Base-by-base conservation (phyloP, 306 rosid species). In the Alnus rubra region DNA sequence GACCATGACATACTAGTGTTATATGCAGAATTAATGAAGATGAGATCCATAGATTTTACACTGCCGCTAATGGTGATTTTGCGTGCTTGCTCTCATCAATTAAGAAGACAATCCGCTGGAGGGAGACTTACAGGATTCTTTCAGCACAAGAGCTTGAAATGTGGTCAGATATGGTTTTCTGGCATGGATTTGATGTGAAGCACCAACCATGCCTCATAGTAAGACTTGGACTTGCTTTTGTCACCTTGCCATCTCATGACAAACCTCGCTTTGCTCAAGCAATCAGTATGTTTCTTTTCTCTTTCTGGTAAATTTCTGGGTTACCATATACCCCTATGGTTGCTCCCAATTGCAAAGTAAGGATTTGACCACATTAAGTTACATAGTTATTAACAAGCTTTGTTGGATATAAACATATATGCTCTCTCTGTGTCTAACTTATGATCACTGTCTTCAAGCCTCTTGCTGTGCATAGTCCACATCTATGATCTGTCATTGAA, bases 241-340 rank as follows among this genome's bases (percentile, higher is more conserved):
- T 69, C 77, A 82, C 80, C 59, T 80, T 94, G 89, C 87, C 87
- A 39, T 81, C 89, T 76, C 77, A 83, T 71, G 94, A 94, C 58
- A 94, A 81, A 82, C 92, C 89, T 83, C 90, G 82, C 58, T 90
- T 94, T 80, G 88, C 92, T 79, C 98, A 87, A 87, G 98, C 98
- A 73, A 23, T 94, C 69, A 77, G 97, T 93, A 91, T 51, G 95
- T 86, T 76, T 79, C 74, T 58, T 76, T 62, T 71, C 33, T 48
- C 33, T 84, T 76, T 60, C 30, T 72, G 65, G 33, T 76, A 31
- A 50, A 31, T 28, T 19, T 78, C 48, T 68, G 10, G 72, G 76
- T 74, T 18, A 28, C 70, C 14, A 39, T 18, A n/a, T 67, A 18
- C 49, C 37, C 12, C 65, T 59, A 28, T 28, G 65, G 37, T 59